Evolutionary conservation across 2,329 filamentous ascomycete genomes (phyloP).

Genomic region (Fusarium musae): DNA sequence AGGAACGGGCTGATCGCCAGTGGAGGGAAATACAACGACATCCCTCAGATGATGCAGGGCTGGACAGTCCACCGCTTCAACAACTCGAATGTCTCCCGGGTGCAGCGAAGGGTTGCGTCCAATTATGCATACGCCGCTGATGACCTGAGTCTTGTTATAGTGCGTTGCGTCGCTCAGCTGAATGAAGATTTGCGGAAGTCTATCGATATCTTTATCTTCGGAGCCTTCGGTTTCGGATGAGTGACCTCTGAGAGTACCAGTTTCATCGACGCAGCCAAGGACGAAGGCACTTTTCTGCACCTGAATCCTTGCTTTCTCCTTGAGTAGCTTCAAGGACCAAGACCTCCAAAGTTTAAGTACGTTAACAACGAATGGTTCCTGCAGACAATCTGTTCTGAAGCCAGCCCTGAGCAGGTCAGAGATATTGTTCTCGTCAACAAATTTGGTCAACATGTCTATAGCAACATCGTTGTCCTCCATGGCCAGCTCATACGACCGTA

Average conservation of each 20-base stretch:
- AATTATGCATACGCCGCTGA: conserved; percentile 82
- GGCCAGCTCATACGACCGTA: conserved; percentile 75
- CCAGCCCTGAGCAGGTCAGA: conserved; percentile 81
- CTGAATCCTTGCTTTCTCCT: conserved; percentile 89
- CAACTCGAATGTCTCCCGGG: conserved; percentile 89
- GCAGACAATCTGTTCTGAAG: conserved; percentile 71
- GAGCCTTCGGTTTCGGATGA: conserved; percentile 58
- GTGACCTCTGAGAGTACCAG: conserved; percentile 77
- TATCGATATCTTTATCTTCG: conserved; percentile 56
- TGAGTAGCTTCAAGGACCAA: conserved; percentile 89
- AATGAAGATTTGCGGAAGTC: conserved; percentile 87
- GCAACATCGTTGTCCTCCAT: conserved; percentile 74
- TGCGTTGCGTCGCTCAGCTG: conserved; percentile 74
- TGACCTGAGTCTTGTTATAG: conserved; percentile 67
- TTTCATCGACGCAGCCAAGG: conserved; percentile 90
- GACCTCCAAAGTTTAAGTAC: conserved; percentile 85
- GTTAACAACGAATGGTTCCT: conserved; percentile 85
- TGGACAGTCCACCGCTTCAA: conserved; percentile 81
- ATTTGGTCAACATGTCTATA: conserved; percentile 73
- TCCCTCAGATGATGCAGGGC: conserved; percentile 81
- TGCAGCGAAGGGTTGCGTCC: conserved; percentile 95
- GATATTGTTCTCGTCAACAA: conserved; percentile 88
- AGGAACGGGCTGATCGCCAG: conserved; percentile 83
- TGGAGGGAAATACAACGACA: conserved; percentile 87
- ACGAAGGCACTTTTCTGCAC: conserved; percentile 88